Base-by-base conservation (phyloP, 2,329 filamentous ascomycete genomes). In the Colletotrichum abscissum region DNA sequence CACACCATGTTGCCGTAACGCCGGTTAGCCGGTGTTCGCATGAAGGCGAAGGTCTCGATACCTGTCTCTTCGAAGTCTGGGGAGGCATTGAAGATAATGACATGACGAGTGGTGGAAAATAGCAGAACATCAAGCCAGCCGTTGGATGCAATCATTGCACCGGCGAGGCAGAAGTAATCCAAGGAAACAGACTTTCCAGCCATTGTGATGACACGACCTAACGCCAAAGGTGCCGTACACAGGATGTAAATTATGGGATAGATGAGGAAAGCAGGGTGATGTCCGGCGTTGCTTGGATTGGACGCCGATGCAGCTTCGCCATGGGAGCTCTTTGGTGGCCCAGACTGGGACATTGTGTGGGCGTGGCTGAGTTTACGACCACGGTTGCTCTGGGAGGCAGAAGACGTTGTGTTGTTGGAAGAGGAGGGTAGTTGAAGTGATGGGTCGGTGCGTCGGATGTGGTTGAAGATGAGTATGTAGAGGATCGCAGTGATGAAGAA, bases 171-270 rank as follows among this genome's bases (percentile, higher is more conserved):
- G 78, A 88, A 89, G 77, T 88, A 90, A 1, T 78, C 76, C 1
- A 87, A 79, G 0, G 87, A 83, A 16, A 89, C 82, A 0, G 80
- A 38, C 28, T 81, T 78, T 2, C 88, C 86, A 0, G 87, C 84
- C 86, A 92, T 90, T 57, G 85, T 84, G 58, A 86, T 86, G 79
- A 92, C 89, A 71, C 90, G 87, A 24, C 89, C 88, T 0, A 88
- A 84, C 8, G 89, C 90, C 2, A 92, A 82, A 0, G 91, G 91
- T 0, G 90, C 83, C 0, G 90, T 92, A 79, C 90, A 90, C 26
- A 91, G 75, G 30, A 91, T 85, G 77, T 92, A 92, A 75, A 92
- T 88, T 68, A 91, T 75, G 0, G 91, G 91, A 75, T 92, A 92
- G 5, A 90, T 83, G 33, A 91, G 89, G 75, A 92, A 88, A 4